Evolutionary conservation across 106 monocot species (phyloP), one percentile per base, ranked within the genome.

Genomic region (Dioscorea alata): DNA sequence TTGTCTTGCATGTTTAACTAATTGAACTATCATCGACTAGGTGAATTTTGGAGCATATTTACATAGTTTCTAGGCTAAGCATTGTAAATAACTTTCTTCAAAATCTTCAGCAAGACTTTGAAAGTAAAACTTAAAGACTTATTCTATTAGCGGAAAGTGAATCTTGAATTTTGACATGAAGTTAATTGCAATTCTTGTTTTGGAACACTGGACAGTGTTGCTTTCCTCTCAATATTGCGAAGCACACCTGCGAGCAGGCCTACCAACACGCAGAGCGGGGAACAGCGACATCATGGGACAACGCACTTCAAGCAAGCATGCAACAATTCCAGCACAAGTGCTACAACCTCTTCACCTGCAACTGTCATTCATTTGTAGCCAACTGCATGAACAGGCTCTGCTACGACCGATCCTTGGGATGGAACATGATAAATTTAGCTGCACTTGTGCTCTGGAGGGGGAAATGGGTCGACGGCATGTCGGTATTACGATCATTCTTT

Each of bases 281-380:
- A 2, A 69, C 76, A 4, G 67, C 87, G 31, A 78, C 88, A 25
- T 88, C 88, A 14, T 92, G 92, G 92, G 92, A 92, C 33, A 80
- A 88, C 31, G 88, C 80, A 18, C 67, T 92, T 23, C 49, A 73
- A 33, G 19, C 72, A 20, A 74, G 82, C 78, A 78, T 63, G 65
- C 79, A 81, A 4, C 70, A 75, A 20, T 92, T 83, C 75, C 83
- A 83, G 64, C 85, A 83, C 76, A 92, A 92, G 68, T 85, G 6
- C 76, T 92, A 83, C 80, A 92, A 92, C 69, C 67, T 88, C 51
- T 92, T 92, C 80, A 85, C 92, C 16, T 92, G 92, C 75, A 92
- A 85, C 62, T 83, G 85, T 61, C 76, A 88, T 76, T 92, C 88
- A 6, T 92, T 88, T 53, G 88, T 85, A 13, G 80, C 92, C 59